Conservation (phyloP, 73 alveolate species). For the Blepharisma japonicum region DNA sequence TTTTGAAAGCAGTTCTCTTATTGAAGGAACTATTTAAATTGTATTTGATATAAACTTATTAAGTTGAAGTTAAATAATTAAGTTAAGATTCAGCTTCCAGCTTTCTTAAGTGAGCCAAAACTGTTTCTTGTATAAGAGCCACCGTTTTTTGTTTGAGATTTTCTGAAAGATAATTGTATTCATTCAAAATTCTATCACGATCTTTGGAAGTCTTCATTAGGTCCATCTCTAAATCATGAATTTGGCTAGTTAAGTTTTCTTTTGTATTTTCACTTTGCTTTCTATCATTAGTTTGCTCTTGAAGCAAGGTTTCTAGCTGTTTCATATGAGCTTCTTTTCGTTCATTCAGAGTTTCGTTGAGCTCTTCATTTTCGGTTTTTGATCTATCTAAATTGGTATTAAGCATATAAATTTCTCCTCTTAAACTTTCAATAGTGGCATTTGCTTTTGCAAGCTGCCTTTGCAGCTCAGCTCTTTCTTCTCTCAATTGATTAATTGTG, state of each 20-base stretch:
- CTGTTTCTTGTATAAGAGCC: constrained; percentile 22
- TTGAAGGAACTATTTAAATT: background rate
- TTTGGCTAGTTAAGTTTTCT: background rate
- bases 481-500: background rate
- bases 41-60: background rate
- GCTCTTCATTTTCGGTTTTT: background rate
- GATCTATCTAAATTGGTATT: constrained; percentile 16
- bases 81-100: constrained; percentile 4
- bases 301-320: constrained; percentile 15
- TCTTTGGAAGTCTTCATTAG: constrained; percentile 9
- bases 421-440: background rate
- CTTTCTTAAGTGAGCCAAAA: constrained; percentile 14
- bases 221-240: background rate
- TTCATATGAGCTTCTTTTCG: constrained; percentile 24
- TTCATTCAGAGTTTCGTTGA: background rate
- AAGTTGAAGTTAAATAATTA: background rate
- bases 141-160: background rate
- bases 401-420: background rate
- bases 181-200: background rate
- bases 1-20: background rate
- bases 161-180: constrained; percentile 7
- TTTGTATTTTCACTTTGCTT: background rate
- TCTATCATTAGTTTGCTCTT: background rate
- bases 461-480: constrained; percentile 3
- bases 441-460: background rate